Base-by-base conservation (phyloP, 1,139 yeast genomes). In the Kodamaea sp. region DNA sequence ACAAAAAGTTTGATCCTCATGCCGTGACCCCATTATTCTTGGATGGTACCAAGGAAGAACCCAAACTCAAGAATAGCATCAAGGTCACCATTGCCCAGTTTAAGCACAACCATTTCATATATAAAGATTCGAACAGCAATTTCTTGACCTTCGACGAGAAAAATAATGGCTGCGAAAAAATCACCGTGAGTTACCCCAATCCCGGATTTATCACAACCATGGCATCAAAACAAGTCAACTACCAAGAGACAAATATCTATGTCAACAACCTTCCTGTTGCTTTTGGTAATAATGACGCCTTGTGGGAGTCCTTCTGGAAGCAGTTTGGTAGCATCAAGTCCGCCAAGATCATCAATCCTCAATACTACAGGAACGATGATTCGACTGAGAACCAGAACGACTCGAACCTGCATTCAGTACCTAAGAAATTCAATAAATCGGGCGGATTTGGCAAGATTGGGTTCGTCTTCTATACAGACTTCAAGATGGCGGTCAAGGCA, bases 191-290 rank as follows among this genome's bases (percentile, higher is more conserved):
- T 20, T 34, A 29, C 3, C 45, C 46, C 16, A 36, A 38, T 15
- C 33, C 38, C n/a, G 38, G 35, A 10, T 22, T 34, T 9, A 18
- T 36, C 6, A 32, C 36, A 5, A 35, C 35, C 10, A 22, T 47
- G 31, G 55, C 59, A 36, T 34, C 51, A 33, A 48, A 51, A 36
- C 44, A 44, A 29, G 44, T 54, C 27, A 68, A 69, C 44, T 68
- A 63, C 46, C 85, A 79, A 52, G 83, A 77, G 47, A 75, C 83
- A 2, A 79, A 79, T 48, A 62, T 79, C 28, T 79, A 78, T 47
- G 76, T 79, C 14, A 76, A 71, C 38, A 76, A 76, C 45, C 57
- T 79, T 24, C 73, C 83, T 0, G 48, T 63, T 5, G 43, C 62
- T 5, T 68, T 73, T 34, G 66, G 63, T 19, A 66, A 68, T 42